Percentiles rank a stretch among this genome's conserved stretches.
Conservation (phyloP, 2,329 filamentous ascomycete species). For the Metarhizium robertsii region DNA sequence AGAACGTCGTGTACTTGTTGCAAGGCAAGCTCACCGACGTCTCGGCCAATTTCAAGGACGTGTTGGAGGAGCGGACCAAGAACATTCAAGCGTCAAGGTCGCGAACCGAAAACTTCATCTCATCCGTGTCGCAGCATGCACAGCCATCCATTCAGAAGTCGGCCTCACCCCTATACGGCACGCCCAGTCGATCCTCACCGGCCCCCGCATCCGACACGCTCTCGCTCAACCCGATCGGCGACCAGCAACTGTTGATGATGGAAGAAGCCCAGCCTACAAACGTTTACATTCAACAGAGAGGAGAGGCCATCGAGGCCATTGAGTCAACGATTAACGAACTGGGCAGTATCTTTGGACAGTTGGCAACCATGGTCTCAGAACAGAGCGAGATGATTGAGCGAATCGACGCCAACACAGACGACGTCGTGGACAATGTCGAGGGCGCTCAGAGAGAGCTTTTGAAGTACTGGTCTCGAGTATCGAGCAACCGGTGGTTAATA, state of each 20-base stretch:
- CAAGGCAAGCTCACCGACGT: slow-evolving; percentile 91
- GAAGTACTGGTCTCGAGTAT: slow-evolving; percentile 94
- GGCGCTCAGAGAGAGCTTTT: slow-evolving; percentile 90
- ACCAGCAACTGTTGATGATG: slow-evolving; percentile 79
- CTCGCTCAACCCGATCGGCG: slow-evolving; percentile 70
- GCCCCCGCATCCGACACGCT: slow-evolving; percentile 66
- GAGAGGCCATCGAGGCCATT: slow-evolving; percentile 93
- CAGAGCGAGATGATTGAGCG: slow-evolving; percentile 97
- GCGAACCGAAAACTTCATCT: slow-evolving; percentile 93
- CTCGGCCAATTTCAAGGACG: slow-evolving; percentile 92
- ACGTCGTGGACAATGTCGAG: slow-evolving; percentile 97
- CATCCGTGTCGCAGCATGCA: slow-evolving; percentile 71
- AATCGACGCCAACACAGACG: slow-evolving; percentile 95
- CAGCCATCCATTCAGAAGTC: slow-evolving; percentile 61
- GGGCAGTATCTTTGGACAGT: slow-evolving; percentile 81
- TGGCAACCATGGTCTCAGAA: slow-evolving; percentile 94
- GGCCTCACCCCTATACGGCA: slow-evolving; percentile 79
- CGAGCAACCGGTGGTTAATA: slow-evolving; percentile 90
- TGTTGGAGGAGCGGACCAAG: slow-evolving; percentile 90
- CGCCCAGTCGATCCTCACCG: slow-evolving; percentile 57
- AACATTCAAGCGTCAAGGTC: slow-evolving; percentile 93
- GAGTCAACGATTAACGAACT: slow-evolving; percentile 91
- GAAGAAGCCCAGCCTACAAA: slow-evolving; percentile 88
- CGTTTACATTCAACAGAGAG: slow-evolving; percentile 83
- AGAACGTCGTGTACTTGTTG: slow-evolving; percentile 87